Conservation (phyloP, 139 green algal genomes). For the Astrephomene gubernaculifera region DNA sequence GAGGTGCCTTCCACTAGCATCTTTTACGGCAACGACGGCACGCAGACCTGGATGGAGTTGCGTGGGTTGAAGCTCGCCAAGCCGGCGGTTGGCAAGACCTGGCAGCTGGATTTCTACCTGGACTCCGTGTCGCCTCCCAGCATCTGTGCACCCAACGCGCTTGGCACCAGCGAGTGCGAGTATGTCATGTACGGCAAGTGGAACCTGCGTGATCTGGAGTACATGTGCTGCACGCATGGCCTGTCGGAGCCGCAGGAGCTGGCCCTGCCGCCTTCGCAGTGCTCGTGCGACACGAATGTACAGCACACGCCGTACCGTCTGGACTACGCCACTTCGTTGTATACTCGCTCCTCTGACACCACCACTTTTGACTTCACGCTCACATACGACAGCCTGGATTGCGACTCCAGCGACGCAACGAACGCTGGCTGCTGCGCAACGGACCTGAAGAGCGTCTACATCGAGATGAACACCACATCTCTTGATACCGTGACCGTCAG, state of each 20-base stretch:
- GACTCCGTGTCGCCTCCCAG: background rate
- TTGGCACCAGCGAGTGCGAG: slow-evolving; percentile 53
- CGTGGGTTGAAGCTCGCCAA: background rate
- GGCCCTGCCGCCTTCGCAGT: background rate
- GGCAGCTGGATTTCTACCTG: background rate
- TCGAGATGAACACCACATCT: background rate
- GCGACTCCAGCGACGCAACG: slow-evolving; percentile 30
- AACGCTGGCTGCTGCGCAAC: slow-evolving; percentile 50
- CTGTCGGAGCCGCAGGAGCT: slow-evolving; percentile 1
- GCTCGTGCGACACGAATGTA: slow-evolving; percentile 46
- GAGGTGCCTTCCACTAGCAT: background rate
- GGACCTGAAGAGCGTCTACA: slow-evolving; percentile 55
- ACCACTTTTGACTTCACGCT: slow-evolving; percentile 25
- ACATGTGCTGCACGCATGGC: slow-evolving; percentile 55
- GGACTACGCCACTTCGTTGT: background rate
- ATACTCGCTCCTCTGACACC: background rate
- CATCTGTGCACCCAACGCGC: slow-evolving; percentile 40
- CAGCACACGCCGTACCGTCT: slow-evolving; percentile 52
- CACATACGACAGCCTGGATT: slow-evolving; percentile 18
- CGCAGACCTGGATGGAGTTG: slow-evolving; percentile 22
- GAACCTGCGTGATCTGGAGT: slow-evolving; percentile 41
- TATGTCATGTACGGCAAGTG: slow-evolving; percentile 59
- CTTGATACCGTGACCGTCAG: background rate
- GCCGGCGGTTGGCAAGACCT: background rate
- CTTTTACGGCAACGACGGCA: background rate